Base-by-base conservation (phyloP, 306 rosid genomes). In the Sicyos baderoa region DNA sequence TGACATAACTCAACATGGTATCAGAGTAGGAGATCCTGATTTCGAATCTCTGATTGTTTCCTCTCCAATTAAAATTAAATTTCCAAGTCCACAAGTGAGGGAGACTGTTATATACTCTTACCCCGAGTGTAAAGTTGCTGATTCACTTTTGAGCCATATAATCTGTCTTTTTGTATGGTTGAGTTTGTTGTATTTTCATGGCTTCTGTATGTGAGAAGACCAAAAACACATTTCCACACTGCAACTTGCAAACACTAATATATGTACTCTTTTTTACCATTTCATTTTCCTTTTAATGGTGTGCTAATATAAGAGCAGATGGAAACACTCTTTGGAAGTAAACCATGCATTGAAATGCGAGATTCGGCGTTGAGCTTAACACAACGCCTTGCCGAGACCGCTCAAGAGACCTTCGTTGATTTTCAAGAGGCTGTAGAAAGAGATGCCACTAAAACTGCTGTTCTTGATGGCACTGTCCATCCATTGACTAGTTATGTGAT, bases 341-440 rank as follows among this genome's bases (percentile, higher is more conserved):
- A 93, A 84, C 76, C 88, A 73, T 84, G 91, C 78, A 54, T 40
- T 37, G 96, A 89, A 84, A 82, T 93, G 99, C 69, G 89, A 68
- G 99, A 93, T 53, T 79, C 96, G 63, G 86, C 99, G 62, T 0
- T 74, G 63, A 86, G 74, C 83, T 86, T 93, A 83, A 76, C 94
- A 18, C 85, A 77, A 80, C 87, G 90, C 54, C 86, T 90, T 74
- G 99, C 96, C 74, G 96, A 88, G 83, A 94, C 97, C 63, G 99
- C 97, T 59, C 94, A 86, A 75, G 97, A 94, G 79, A 94, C 99
- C 44, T 90, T 90, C 70, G 88, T 83, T 76, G 99, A 94, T 77
- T 94, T 90, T 79, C 97, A 90, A 85, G 97, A 94, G 76, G 97
- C 97, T n/a, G 95, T 94, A 70, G 97, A 94, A 74, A 90, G 88